These are phyloP conservation scores for Ampelocalamus luodianensis DNA, from an alignment of 176 grass and related monocot species.

Conservation along the genomic window DNA sequence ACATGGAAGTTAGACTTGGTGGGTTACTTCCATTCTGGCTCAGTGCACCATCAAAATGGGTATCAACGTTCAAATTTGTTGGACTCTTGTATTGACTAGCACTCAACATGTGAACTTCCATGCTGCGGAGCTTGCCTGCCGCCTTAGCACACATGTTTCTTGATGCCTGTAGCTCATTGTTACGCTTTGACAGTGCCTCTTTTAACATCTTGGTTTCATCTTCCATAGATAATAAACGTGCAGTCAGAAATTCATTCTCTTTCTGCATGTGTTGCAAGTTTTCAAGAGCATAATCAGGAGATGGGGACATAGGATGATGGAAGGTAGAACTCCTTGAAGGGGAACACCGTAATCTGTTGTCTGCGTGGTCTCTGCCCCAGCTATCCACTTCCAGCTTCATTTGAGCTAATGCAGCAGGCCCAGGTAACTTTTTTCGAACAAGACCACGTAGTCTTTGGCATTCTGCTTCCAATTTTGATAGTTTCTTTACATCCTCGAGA, in stretches of 20 bases:
- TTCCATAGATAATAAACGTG: constrained; percentile 79
- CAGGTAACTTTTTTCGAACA: constrained; percentile 96
- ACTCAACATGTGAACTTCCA: constrained; percentile 76
- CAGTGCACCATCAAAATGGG: constrained; percentile 65
- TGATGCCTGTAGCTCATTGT: constrained; percentile 85
- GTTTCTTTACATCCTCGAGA: constrained; percentile 90
- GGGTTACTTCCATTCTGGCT: constrained; percentile 86
- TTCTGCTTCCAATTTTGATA: constrained; percentile 96
- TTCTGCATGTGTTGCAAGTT: constrained; percentile 82
- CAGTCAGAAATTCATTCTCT: constrained; percentile 93
- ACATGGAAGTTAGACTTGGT: constrained; percentile 97
- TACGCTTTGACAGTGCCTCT: constrained; percentile 87
- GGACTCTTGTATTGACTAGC: constrained; percentile 64
- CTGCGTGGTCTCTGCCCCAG: constrained; percentile 76
- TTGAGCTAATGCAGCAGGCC: constrained; percentile 92
- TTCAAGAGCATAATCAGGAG: constrained; percentile 71
- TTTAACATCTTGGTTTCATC: constrained; percentile 99
- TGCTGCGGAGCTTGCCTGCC: constrained; percentile 72
- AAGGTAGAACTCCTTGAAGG: constrained; percentile 65
- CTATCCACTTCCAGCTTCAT: constrained; percentile 99
- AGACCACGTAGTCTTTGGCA: constrained; percentile 96
- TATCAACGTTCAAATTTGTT: constrained; percentile 69
- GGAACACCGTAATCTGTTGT: constrained; percentile 73
- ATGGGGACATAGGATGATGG: constrained; percentile 57
- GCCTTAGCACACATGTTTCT: constrained; percentile 90